These are phyloP conservation scores for Tulasnella sp. DNA, from an alignment of 768 basidiomycete species.

Conservation along the genomic window DNA sequence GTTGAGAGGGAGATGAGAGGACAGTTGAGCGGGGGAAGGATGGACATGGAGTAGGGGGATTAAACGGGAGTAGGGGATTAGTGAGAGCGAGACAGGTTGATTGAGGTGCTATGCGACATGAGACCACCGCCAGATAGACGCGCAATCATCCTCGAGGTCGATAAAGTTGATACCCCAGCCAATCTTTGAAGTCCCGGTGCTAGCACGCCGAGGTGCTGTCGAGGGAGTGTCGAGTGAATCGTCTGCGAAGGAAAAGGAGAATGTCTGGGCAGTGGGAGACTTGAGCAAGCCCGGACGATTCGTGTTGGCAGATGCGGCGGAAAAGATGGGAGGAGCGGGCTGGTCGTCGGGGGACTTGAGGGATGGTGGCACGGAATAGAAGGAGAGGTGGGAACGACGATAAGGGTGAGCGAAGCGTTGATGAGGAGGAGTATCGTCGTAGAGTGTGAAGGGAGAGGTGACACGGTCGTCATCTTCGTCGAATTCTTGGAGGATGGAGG, in stretches of 20 bases:
- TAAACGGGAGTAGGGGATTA: neutral
- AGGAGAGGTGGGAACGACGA: slow-evolving; percentile 10
- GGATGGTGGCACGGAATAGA: neutral
- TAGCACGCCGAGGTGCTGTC: neutral
- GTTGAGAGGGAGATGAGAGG: neutral
- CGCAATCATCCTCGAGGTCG: slow-evolving; percentile 8
- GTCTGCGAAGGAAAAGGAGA: neutral
- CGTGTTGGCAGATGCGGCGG: slow-evolving; percentile 1
- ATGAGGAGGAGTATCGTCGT: neutral
- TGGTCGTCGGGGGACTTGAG: neutral
- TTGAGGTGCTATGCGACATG: neutral
- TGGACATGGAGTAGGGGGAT: neutral
- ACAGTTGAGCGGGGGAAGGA: neutral
- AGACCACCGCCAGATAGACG: neutral
- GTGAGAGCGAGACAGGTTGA: neutral
- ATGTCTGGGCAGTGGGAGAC: slow-evolving; percentile 1
- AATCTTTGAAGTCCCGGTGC: neutral
- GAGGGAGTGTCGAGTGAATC: neutral
- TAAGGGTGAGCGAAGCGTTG: neutral
- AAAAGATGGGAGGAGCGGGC: neutral
- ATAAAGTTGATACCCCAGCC: slow-evolving; percentile 15
- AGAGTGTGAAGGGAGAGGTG: too few relatives aligned
- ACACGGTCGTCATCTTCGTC: slow-evolving; percentile 8
- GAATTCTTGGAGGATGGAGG: slow-evolving; percentile 6
- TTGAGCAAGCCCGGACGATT: neutral